Conservation (phyloP, 2,329 filamentous ascomycete genomes). For the Leptosphaerulina australis region DNA sequence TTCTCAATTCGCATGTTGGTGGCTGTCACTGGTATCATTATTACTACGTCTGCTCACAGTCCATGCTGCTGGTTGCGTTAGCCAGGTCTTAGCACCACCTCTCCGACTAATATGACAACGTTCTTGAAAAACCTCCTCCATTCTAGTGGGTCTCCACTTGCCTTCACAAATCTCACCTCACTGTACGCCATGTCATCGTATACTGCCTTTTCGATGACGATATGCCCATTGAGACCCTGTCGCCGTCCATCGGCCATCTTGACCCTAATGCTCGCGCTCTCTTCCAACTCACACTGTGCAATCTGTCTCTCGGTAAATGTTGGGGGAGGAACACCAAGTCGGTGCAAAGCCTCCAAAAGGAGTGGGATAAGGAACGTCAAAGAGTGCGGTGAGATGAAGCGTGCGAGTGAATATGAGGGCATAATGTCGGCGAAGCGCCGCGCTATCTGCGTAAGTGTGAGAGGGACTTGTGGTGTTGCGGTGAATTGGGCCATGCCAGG, state of each 20-base stretch:
- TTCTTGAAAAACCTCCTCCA: slow-evolving; percentile 98
- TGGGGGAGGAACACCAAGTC: slow-evolving; percentile 79
- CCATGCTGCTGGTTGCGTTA: slow-evolving; percentile 13
- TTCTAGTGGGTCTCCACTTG: slow-evolving; percentile 93
- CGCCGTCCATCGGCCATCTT: slow-evolving; percentile 74
- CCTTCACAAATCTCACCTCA: slow-evolving; percentile 90
- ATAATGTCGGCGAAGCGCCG: slow-evolving; percentile 89
- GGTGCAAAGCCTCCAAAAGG: slow-evolving; percentile 79
- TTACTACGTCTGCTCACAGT: neutral
- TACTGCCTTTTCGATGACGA: slow-evolving; percentile 73
- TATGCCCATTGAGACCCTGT: slow-evolving; percentile 75
- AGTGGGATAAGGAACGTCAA: slow-evolving; percentile 77
- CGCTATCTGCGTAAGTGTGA: slow-evolving; percentile 87
- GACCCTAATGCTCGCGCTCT: slow-evolving; percentile 71
- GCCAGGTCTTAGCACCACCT: slow-evolving; percentile 67
- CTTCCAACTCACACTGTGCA: slow-evolving; percentile 50
- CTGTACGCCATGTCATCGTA: slow-evolving; percentile 67
- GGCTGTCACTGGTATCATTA: neutral
- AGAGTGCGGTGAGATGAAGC: slow-evolving; percentile 87
- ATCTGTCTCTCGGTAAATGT: slow-evolving; percentile 40
- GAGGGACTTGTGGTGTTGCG: slow-evolving; percentile 74
- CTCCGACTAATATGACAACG: slow-evolving; percentile 84
- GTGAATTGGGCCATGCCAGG: slow-evolving; percentile 86
- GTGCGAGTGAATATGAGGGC: slow-evolving; percentile 82
- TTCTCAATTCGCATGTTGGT: neutral